phyloP scores from a whole-genome alignment of 371 early-diverging fungal species.

The Mucor plumbeus region DNA sequence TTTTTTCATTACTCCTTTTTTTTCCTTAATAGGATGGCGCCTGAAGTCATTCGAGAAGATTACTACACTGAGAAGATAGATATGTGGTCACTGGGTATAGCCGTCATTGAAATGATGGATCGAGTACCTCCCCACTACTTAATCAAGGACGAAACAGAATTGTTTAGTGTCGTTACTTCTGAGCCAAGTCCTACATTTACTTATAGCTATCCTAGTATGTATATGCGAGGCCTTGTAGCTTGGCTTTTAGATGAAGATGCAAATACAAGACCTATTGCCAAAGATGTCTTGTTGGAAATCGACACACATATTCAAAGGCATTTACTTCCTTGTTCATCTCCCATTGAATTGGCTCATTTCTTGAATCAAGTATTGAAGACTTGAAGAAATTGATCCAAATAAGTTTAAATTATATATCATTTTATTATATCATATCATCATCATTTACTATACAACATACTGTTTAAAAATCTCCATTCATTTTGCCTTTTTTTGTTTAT shows the following conservation, averaged over 20 bases:
- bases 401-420: not conserved
- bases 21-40: constrained; percentile 72
- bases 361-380: constrained; percentile 33
- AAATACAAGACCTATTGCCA: constrained; percentile 43
- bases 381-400: not conserved
- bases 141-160: constrained; percentile 51
- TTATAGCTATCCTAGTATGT: constrained; percentile 55
- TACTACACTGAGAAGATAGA: constrained; percentile 91
- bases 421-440: not conserved
- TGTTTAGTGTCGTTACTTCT: constrained; percentile 46
- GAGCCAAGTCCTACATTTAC: constrained; percentile 57
- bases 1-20: constrained; percentile 12
- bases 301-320: constrained; percentile 42
- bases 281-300: constrained; percentile 50
- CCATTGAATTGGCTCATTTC: constrained; percentile 40
- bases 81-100: constrained; percentile 98
- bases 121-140: constrained; percentile 58
- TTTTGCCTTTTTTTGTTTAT: not conserved
- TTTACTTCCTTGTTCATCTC: constrained; percentile 42
- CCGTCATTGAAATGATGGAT: constrained; percentile 62
- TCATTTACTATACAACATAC: too few relatives aligned
- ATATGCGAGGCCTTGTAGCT: constrained; percentile 56
- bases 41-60: constrained; percentile 92
- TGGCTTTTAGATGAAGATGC: constrained; percentile 54
- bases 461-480: not conserved